A percentile compares a stretch with the other conserved stretches of the same genome.
These are phyloP conservation scores for Lentinula raphanica DNA, from an alignment of 768 basidiomycete species.

Conservation along the genomic window DNA sequence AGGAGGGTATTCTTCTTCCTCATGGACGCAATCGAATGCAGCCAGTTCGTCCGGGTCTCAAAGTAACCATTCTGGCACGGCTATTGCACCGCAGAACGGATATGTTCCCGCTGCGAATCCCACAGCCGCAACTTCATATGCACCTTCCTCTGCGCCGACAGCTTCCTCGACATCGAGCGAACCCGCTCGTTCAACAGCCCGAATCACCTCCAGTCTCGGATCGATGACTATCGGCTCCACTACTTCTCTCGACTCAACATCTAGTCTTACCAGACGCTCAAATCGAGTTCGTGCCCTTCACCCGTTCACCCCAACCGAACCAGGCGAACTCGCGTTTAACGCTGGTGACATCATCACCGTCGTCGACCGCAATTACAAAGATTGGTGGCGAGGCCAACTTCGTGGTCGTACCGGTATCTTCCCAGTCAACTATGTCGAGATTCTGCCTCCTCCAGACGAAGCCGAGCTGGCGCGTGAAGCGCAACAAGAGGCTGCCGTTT, in stretches of 20 bases:
- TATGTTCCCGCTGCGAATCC: not conserved
- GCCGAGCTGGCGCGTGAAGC: constrained; percentile 75
- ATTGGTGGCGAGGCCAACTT: constrained; percentile 96
- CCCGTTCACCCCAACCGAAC: constrained; percentile 80
- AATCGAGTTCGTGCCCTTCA: constrained; percentile 88
- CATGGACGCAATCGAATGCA: constrained; percentile 19
- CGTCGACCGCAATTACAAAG: constrained; percentile 87
- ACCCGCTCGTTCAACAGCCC: too few species aligned
- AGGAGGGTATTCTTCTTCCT: constrained; percentile 54
- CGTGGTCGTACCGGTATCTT: constrained; percentile 92
- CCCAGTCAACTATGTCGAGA: constrained; percentile 93
- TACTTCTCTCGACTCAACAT: constrained; percentile 53
- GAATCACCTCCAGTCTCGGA: not conserved
- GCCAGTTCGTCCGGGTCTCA: constrained; percentile 19
- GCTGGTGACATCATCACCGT: constrained; percentile 94
- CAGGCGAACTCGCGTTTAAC: constrained; percentile 87
- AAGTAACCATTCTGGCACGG: not conserved
- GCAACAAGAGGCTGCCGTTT: constrained; percentile 84
- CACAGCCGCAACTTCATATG: not conserved
- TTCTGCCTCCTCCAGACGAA: constrained; percentile 78
- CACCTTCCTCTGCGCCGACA: constrained; percentile 1
- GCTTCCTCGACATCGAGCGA: constrained; percentile 7
- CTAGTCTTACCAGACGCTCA: constrained; percentile 38
- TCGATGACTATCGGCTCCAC: constrained; percentile 33
- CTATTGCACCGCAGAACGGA: not conserved